Evolutionary conservation across 225 moss, liverwort and hornwort species (phyloP), one percentile per base, ranked within the genome.

Genomic region (Rhytidiadelphus loreus): DNA sequence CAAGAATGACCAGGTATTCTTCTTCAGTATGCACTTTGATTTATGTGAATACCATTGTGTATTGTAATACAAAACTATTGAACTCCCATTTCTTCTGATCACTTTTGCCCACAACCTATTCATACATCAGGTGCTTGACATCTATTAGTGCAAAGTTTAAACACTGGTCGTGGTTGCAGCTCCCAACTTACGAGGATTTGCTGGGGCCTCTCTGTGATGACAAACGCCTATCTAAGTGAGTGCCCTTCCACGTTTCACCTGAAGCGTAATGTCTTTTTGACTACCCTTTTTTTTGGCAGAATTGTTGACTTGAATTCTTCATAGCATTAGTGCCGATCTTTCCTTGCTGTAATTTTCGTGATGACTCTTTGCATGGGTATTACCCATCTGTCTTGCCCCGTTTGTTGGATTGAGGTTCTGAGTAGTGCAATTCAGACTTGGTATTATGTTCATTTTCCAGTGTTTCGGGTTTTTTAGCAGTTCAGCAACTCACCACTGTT

Each of bases 161-260:
- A 60, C 69, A 21, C 37, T 77, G 82, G 33, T 84, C 50, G 20
- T 91, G 84, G 43, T 87, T 90, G 91, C 91, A 94, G 94, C 94
- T 94, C 80, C 91, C 92, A 59, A 91, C 89, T 75, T 94, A 94
- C 89, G 91, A 94, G 90, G 94, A 94, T 61, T 78, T 92, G 83
- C 46, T 94, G 83, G 82, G 87, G 41, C 91, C 91, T 73, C 92
- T 92, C 32, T 94, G 94, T 91, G 90, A 87, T 68, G 92, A 92
- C 86, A 76, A 87, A 64, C 92, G 92, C 71, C 83, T 92, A 59
- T 94, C 92, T 30, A 88, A 86, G 94, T 94, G 68, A 80, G 89
- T 85, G 81, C 26, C 58, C 29, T 71, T 81, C 66, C 75, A 73
- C 43, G 43, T 88, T 58, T 48, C 84, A 55, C 59, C 62, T 87